Conservation (phyloP, 148 eudicot species). For the Arctostaphylos glauca region DNA sequence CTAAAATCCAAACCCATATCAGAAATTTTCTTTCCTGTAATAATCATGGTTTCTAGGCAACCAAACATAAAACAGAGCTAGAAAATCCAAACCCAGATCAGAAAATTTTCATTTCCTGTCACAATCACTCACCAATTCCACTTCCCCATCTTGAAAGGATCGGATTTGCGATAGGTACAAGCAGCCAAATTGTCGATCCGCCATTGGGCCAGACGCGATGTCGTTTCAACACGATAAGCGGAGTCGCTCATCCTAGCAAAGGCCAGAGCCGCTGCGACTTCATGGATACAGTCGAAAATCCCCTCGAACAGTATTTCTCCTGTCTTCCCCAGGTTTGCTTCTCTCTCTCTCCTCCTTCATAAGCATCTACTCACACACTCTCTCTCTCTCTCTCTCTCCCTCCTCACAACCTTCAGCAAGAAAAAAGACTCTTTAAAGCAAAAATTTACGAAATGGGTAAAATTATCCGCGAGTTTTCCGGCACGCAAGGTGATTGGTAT, state of each 20-base stretch:
- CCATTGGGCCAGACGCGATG: constrained; percentile 88
- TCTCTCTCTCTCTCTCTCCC: constrained; percentile 15
- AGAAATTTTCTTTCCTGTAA: too few species aligned
- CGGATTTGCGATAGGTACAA: constrained; percentile 69
- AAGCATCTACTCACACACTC: constrained; percentile 7
- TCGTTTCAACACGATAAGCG: constrained; percentile 65
- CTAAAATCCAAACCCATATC: too few species aligned
- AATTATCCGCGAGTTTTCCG: constrained; percentile 23
- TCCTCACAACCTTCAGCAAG: background rate
- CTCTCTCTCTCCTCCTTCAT: constrained; percentile 21
- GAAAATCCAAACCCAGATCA: too few species aligned
- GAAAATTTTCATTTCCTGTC: too few species aligned
- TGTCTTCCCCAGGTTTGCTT: constrained; percentile 54
- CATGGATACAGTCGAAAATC: constrained; percentile 75
- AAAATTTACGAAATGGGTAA: background rate
- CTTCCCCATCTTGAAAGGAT: constrained; percentile 71
- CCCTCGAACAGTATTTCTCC: constrained; percentile 51
- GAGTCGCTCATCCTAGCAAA: constrained; percentile 62
- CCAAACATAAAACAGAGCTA: too few species aligned
- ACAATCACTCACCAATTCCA: constrained; percentile 63
- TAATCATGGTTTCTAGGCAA: too few species aligned
- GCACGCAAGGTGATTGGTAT: constrained; percentile 33
- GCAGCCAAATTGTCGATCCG: constrained; percentile 63
- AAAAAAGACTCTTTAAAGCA: background rate
- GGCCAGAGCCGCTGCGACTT: constrained; percentile 47